These are phyloP conservation scores for Pisolithus orientalis DNA, from an alignment of 768 basidiomycete species.

Conservation along the genomic window DNA sequence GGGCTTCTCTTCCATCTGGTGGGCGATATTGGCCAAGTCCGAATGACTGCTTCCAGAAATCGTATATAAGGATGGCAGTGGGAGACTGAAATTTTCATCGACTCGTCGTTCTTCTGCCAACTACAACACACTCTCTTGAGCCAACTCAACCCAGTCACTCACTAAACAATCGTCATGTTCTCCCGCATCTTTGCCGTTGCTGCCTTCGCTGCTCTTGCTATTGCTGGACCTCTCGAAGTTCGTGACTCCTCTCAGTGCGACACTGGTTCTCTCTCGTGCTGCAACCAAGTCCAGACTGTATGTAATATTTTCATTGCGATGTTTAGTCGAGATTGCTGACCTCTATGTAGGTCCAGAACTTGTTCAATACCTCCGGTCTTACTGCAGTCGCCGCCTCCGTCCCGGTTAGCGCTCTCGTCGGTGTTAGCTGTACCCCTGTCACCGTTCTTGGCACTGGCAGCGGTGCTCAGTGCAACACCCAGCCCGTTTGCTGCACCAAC, in stretches of 20 bases:
- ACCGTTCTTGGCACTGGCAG: not conserved
- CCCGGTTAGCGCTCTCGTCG: not conserved
- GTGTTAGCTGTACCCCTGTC: constrained; percentile 5
- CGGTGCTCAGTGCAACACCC: constrained; percentile 3
- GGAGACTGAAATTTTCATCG: not conserved
- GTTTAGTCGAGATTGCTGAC: not conserved
- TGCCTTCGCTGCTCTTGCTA: constrained; percentile 11
- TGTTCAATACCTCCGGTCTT: not conserved
- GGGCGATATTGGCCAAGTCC: too few relatives aligned
- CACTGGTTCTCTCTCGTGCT: constrained; percentile 6
- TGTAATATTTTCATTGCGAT: not conserved
- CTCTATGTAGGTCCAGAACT: not conserved
- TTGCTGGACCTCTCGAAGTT: constrained; percentile 3
- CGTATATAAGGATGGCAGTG: not conserved
- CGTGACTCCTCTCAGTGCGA: constrained; percentile 5
- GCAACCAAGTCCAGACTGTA: constrained; percentile 4
- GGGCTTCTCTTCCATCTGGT: too few relatives aligned
- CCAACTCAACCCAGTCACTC: not conserved
- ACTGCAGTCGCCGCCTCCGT: not conserved
- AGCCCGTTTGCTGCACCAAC: constrained; percentile 7
- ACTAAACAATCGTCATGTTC: constrained; percentile 8
- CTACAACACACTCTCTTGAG: not conserved
- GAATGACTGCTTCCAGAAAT: not conserved
- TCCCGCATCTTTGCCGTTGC: constrained; percentile 14
- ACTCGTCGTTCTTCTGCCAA: not conserved